Base-by-base conservation (phyloP, 257 asterid species). In the Sherardia arvensis region DNA sequence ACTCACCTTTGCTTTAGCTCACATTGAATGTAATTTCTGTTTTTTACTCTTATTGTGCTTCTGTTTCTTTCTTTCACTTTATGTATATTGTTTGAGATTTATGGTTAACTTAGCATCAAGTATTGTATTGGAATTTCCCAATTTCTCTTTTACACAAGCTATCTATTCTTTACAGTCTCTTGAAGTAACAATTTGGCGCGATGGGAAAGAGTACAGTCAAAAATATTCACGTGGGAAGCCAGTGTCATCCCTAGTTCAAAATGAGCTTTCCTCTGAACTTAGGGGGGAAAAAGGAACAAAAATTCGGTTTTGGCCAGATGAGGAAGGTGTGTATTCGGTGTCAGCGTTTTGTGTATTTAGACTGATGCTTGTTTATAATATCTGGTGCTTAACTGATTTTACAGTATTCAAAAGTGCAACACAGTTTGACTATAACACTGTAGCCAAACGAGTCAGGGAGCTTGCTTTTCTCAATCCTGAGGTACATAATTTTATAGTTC, bases 381-480 rank as follows among this genome's bases (percentile, higher is more conserved):
- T 51, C 56, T 67, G 57, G 57, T 30, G 32, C 34, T 36, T 53
- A 10, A 51, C 32, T 65, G 55, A 71, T 62, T 73, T 29, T 83
- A 66, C 87, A 92, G 97, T 93, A 66, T 87, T 93, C 79, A 90
- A 97, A 8, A 74, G 94, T 61, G 83, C 76, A 8, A 84, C 86
- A 53, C 87, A 87, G 73, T 90, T 85, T 76, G 99, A 93, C 77
- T 69, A 83, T 86, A 84, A 80, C 70, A 93, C 92, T 64, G 85
- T 93, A 66, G 86, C 95, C 68, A 91, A 95, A 67, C 80, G 99
- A 80, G 87, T 85, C 74, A 81, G 97, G 81, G 99, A 93, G 84
- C 95, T 93, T 77, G 99, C 99, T 61, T 93, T 93, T 77, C 95
- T 93, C 76, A 93, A 93, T 79, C 96, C 99, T 27, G 81, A 85